A percentile compares a stretch with the other conserved stretches of the same genome.
phyloP scores from a whole-genome alignment of 129 eudicot genomes.

The Smallanthus sonchifolius region DNA sequence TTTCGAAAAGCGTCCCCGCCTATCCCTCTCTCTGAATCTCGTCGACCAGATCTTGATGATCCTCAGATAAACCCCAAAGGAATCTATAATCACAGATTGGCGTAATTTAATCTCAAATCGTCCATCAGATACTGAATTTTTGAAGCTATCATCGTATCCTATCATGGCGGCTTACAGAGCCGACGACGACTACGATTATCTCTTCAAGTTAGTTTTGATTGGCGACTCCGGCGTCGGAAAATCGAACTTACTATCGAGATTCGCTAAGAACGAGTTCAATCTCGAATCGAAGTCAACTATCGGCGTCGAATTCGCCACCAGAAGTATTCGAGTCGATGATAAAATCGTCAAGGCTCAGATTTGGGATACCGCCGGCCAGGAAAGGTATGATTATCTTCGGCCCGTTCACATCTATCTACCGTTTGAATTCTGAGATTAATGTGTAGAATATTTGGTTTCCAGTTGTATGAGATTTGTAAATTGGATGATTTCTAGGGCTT shows the following conservation, averaged over 20 bases:
- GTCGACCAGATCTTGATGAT: background rate
- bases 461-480: background rate
- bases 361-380: slow-evolving; percentile 9
- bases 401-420: background rate
- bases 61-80: background rate
- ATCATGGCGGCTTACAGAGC: slow-evolving; percentile 13
- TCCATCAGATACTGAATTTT: background rate
- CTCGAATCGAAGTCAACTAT: slow-evolving; percentile 4
- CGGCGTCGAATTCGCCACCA: slow-evolving; percentile 15
- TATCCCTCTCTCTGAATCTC: slow-evolving; percentile 4
- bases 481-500: background rate
- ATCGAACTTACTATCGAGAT: background rate
- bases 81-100: background rate
- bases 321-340: slow-evolving; percentile 10
- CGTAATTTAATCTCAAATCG: background rate
- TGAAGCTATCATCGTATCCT: background rate
- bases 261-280: slow-evolving; percentile 8
- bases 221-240: slow-evolving; percentile 7
- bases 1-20: slow-evolving; percentile 14
- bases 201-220: background rate
- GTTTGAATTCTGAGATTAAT: background rate
- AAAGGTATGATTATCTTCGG: background rate
- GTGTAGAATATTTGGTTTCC: background rate
- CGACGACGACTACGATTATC: slow-evolving; percentile 7
- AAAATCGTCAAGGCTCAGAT: slow-evolving; percentile 2